Evolutionary conservation across 306 rosid species (phyloP).

Genomic region (Gastrolobium villosum): DNA sequence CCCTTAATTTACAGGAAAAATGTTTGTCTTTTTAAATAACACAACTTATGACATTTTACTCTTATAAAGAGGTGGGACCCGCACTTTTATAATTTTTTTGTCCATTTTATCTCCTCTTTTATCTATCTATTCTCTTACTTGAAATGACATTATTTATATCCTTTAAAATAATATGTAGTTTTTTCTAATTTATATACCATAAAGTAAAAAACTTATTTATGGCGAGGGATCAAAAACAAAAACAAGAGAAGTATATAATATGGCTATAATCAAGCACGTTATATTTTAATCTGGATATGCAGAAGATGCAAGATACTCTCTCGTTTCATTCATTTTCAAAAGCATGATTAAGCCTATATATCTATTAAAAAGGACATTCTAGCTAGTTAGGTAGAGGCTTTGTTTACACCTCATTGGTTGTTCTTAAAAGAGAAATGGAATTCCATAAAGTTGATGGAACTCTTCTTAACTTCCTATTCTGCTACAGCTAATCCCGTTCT

Average conservation of each 20-base stretch:
- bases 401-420: constrained; percentile 32
- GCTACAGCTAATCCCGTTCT: constrained; percentile 27
- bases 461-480: constrained; percentile 30
- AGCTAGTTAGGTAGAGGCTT: constrained; percentile 40
- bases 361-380: neutral
- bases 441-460: constrained; percentile 51
- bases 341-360: constrained; percentile 45
- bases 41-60: too few relatives aligned
- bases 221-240: too few relatives aligned
- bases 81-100: too few relatives aligned
- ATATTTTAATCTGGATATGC: neutral
- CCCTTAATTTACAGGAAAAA: too few relatives aligned
- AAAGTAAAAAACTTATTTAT: too few relatives aligned
- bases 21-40: too few relatives aligned
- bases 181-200: too few relatives aligned
- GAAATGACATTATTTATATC: too few relatives aligned
- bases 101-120: too few relatives aligned
- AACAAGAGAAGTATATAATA: neutral
- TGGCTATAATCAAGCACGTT: neutral
- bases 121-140: too few relatives aligned
- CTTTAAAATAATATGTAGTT: too few relatives aligned
- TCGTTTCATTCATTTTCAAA: constrained; percentile 35
- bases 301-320: constrained; percentile 27
- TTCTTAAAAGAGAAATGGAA: constrained; percentile 23
- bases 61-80: too few relatives aligned